Percentiles rank a stretch among this genome's conserved stretches.
phyloP scores from a whole-genome alignment of 768 basidiomycete genomes.

The Paxillus rubicundulus region DNA sequence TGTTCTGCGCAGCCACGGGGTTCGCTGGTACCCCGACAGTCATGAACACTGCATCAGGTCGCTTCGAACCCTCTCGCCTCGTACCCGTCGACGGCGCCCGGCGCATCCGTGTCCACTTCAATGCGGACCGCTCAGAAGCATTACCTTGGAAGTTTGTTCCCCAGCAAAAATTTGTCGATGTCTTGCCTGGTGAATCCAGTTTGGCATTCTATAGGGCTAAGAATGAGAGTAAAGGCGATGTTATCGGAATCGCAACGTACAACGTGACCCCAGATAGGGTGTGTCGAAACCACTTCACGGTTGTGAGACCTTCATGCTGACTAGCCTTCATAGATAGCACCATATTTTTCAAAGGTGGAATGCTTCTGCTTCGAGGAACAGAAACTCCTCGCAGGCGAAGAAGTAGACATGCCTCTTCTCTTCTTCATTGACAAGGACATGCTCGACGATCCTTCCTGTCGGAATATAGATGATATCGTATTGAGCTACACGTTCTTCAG shows the following conservation, averaged over 20 bases:
- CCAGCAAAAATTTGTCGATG: slow-evolving; percentile 84
- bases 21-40: slow-evolving; percentile 95
- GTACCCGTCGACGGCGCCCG: slow-evolving; percentile 65
- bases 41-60: slow-evolving; percentile 55
- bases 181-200: slow-evolving; percentile 93
- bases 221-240: slow-evolving; percentile 79
- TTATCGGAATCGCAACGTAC: slow-evolving; percentile 98
- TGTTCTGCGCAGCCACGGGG: slow-evolving; percentile 97
- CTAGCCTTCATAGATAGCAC: slow-evolving; percentile 66
- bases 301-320: background rate
- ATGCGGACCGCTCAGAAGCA: slow-evolving; percentile 85
- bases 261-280: slow-evolving; percentile 98
- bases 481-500: slow-evolving; percentile 98
- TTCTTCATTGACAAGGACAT: slow-evolving; percentile 99
- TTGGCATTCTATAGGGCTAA: slow-evolving; percentile 95
- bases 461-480: slow-evolving; percentile 86
- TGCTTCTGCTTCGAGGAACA: slow-evolving; percentile 99
- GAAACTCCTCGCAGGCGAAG: slow-evolving; percentile 88
- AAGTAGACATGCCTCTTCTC: slow-evolving; percentile 95
- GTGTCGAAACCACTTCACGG: slow-evolving; percentile 24
- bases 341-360: slow-evolving; percentile 98
- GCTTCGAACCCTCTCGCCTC: slow-evolving; percentile 82
- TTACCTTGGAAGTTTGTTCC: slow-evolving; percentile 94
- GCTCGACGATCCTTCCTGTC: slow-evolving; percentile 86
- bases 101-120: slow-evolving; percentile 93